Evolutionary conservation across 352 stramenopile species (phyloP), one percentile per base, ranked within the genome.

Genomic region (Paralagenidium karlingii): DNA sequence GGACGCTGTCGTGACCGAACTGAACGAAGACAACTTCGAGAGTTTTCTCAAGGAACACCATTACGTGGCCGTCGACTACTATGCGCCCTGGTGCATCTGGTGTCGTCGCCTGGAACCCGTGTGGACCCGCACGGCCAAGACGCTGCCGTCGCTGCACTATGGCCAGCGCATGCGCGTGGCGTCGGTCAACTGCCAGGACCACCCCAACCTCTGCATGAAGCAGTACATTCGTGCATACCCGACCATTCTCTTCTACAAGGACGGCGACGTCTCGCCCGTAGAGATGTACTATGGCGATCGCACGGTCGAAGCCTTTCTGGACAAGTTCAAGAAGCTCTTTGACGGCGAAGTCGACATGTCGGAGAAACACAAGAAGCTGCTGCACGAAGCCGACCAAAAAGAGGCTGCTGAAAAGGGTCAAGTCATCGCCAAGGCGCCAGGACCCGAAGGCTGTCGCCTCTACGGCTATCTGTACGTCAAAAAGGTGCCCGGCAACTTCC

Each of bases 401-500:
- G 60, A 63, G 28, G 77, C 75, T 8, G 59, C 49, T 8, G 55
- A 60, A 19, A 73, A 82, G 32, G 77, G 74, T 22, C 38, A 58
- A 9, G 58, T 67, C 6, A 85, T 88, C 46, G 60, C 71, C 27
- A 70, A 60, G 34, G 47, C 58, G 10, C 60, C 75, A 13, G 77
- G 77, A 0, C 73, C 77, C 0, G 77, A 91, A 37, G 77, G 77
- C 24, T 91, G 77, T 36, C 74, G 66, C 22, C 57, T 91, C 28
- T 87, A 77, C 32, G 77, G 77, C 9, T 58, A 85, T 45, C 36
- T 91, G 24, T 78, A 86, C 43, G 77, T 91, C 24, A 91, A 91
- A 63, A 68, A 93, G 32, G 94, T 98, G 32, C 94, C 94, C 0
- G 94, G 94, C 28, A 98, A 98, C 60, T 98, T 98, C 67, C 94